These are phyloP conservation scores for Diaporthe sp. DNA, from an alignment of 2,329 filamentous ascomycete genomes.

Conservation along the genomic window DNA sequence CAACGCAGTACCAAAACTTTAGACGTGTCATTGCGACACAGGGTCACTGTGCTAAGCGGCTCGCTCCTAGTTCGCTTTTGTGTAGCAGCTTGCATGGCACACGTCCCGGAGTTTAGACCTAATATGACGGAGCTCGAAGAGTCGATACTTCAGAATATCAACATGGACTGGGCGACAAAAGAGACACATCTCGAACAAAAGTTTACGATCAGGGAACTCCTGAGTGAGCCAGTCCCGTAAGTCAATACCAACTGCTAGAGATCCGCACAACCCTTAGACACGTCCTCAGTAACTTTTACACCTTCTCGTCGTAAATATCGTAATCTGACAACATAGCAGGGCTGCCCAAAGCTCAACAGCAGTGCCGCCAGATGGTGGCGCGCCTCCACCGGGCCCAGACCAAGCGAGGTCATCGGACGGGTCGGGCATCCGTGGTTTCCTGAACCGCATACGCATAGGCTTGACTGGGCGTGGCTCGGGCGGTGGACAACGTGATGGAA, in stretches of 20 bases:
- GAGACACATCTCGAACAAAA: not conserved
- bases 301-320: not conserved
- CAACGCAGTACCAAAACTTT: too few species aligned
- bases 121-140: not conserved
- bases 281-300: not conserved
- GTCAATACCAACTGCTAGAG: not conserved
- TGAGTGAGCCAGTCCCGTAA: slow-evolving; percentile 5
- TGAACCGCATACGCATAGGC: not conserved
- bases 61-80: not conserved
- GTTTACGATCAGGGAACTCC: slow-evolving; percentile 18
- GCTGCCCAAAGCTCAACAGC: not conserved
- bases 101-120: not conserved
- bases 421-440: not conserved
- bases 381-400: not conserved
- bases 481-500: not conserved
- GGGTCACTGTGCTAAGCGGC: not conserved
- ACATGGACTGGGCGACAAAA: not conserved
- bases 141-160: not conserved
- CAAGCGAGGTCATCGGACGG: not conserved
- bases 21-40: too few species aligned
- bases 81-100: slow-evolving; percentile 13
- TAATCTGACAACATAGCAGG: slow-evolving; percentile 5
- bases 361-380: not conserved
- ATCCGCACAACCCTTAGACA: not conserved
- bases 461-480: not conserved